A percentile compares a stretch with the other conserved stretches of the same genome.
phyloP scores from a whole-genome alignment of 495 filamentous ascomycete genomes.

The Lichenothelia convexa region DNA sequence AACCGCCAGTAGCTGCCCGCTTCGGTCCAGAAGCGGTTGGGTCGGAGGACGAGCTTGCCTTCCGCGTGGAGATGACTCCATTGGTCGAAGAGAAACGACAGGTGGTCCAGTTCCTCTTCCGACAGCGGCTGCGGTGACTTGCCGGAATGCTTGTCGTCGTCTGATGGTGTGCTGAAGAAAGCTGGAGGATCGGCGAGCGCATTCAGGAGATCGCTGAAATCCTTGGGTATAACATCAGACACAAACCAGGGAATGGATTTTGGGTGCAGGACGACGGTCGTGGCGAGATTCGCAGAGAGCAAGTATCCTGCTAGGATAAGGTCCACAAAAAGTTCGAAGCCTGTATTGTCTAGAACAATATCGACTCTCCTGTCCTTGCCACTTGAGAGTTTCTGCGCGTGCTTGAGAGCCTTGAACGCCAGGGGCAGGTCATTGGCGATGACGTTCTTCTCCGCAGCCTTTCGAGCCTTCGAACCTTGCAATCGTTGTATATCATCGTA shows the following conservation, averaged over 20 bases:
- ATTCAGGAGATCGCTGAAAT: conserved; percentile 63
- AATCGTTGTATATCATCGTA: conserved; percentile 95
- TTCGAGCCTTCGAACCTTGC: conserved; percentile 72
- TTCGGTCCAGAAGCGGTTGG: conserved; percentile 80
- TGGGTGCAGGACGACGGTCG: conserved; percentile 73
- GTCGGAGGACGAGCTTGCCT: conserved; percentile 59
- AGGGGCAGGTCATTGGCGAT: conserved; percentile 61
- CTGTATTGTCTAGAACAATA: conserved; percentile 89
- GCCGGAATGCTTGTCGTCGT: conserved; percentile 40
- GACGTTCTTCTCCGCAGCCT: conserved; percentile 72
- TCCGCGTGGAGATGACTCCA: conserved; percentile 68
- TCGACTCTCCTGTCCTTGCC: conserved; percentile 56
- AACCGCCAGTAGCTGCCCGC: conserved; percentile 74
- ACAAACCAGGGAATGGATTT: conserved; percentile 97
- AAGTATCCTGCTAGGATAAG: conserved; percentile 80
- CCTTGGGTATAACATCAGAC: conserved; percentile 71
- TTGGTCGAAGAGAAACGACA: conserved; percentile 59
- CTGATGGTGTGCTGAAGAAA: conserved; percentile 52
- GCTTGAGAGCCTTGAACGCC: conserved; percentile 52
- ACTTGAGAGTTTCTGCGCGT: conserved; percentile 26
- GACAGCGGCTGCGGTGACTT: conserved; percentile 38
- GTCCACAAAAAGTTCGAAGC: conserved; percentile 92
- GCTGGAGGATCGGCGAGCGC: conserved; percentile 52
- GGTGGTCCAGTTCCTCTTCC: conserved; percentile 44
- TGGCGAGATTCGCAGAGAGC: conserved; percentile 62